Conservation (phyloP, 768 basidiomycete species). For the Lactifluus hygrophoroides region DNA sequence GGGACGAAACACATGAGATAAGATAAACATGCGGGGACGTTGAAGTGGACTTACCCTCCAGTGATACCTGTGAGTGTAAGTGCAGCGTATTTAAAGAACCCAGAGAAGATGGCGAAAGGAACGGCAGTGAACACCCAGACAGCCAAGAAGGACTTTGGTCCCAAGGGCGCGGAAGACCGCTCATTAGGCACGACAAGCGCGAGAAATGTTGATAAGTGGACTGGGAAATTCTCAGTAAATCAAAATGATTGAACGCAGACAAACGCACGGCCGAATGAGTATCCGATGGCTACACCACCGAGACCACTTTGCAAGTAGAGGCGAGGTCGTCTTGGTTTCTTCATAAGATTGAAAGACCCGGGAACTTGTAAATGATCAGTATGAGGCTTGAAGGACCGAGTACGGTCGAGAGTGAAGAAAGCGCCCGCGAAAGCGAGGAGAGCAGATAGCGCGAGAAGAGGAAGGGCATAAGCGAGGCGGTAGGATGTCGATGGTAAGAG, state of each 20-base stretch:
- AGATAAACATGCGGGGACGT: background rate
- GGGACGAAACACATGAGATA: background rate
- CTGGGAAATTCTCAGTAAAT: conserved; percentile 25
- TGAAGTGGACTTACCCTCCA: conserved; percentile 40
- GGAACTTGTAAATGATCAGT: conserved; percentile 28
- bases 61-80: conserved; percentile 40
- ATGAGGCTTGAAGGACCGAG: conserved; percentile 47
- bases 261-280: conserved; percentile 48
- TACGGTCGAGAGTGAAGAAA: conserved; percentile 63
- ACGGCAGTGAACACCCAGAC: conserved; percentile 49
- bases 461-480: conserved; percentile 48
- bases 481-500: conserved; percentile 43
- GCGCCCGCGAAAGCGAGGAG: conserved; percentile 58
- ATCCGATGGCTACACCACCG: conserved; percentile 53
- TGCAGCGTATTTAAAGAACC: conserved; percentile 46
- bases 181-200: conserved; percentile 47
- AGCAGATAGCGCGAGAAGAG: conserved; percentile 51
- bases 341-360: conserved; percentile 12
- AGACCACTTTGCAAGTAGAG: conserved; percentile 52
- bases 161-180: conserved; percentile 37
- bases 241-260: conserved; percentile 5
- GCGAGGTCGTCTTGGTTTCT: conserved; percentile 25
- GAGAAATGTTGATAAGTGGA: conserved; percentile 54
- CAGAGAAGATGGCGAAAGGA: conserved; percentile 41
- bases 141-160: conserved; percentile 45